A percentile compares a stretch with the other conserved stretches of the same genome.
phyloP scores from a whole-genome alignment of 192 early-diverging fungal genomes.

The Obelidium mucronatum region DNA sequence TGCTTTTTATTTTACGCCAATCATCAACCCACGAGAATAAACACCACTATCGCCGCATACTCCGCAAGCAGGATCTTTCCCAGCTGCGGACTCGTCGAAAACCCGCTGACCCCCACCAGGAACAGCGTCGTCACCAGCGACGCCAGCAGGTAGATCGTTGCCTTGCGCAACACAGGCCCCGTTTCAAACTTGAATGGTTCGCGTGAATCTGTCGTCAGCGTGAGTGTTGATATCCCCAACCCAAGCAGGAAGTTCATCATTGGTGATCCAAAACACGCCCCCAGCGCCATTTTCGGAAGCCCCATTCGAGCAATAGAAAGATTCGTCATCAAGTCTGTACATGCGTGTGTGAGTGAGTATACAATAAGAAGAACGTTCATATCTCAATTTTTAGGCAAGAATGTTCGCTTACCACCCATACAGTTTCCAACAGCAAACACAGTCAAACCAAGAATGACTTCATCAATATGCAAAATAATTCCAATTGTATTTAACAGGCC shows the following conservation, averaged over 20 bases:
- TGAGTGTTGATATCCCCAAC: conserved; percentile 23
- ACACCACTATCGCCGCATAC: conserved; percentile 27
- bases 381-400: background rate
- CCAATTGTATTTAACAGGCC: conserved; percentile 82
- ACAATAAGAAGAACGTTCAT: background rate
- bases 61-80: conserved; percentile 27
- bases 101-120: conserved; percentile 18
- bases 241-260: conserved; percentile 68
- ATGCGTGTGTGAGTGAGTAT: too few relatives aligned
- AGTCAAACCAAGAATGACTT: conserved; percentile 58
- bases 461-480: conserved; percentile 76
- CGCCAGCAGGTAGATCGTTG: conserved; percentile 24
- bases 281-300: conserved; percentile 92
- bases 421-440: conserved; percentile 82
- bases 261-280: conserved; percentile 93
- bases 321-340: conserved; percentile 87
- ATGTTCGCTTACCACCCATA: conserved; percentile 36
- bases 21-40: conserved; percentile 28
- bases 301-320: conserved; percentile 90
- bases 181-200: conserved; percentile 18
- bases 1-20: background rate
- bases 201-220: conserved; percentile 6
- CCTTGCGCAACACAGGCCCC: conserved; percentile 22
- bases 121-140: conserved; percentile 16
- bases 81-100: conserved; percentile 26